Conservation (phyloP, 441 rosid genomes). For the Erysimum pusillum region DNA sequence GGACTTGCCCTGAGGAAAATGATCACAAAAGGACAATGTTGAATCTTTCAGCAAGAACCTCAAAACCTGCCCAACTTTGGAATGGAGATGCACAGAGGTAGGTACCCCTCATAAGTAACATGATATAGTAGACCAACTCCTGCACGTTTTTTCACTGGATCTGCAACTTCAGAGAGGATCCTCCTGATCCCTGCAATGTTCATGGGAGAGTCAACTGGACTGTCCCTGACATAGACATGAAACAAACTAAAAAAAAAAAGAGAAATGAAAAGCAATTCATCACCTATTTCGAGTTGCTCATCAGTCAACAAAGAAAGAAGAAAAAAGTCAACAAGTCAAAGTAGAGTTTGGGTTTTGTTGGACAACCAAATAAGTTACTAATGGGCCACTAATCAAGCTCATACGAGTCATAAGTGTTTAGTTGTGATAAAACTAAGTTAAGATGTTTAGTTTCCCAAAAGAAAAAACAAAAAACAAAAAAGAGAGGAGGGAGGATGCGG, state of each 20-base stretch:
- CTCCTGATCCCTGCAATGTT: constrained; percentile 68
- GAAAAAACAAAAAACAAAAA: too few relatives aligned
- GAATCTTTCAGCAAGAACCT: constrained; percentile 61
- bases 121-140: constrained; percentile 70
- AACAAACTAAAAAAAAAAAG: too few relatives aligned
- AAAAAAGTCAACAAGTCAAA: too few relatives aligned
- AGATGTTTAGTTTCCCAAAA: too few relatives aligned
- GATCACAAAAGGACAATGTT: constrained; percentile 57
- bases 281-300: constrained; percentile 72
- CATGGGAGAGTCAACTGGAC: constrained; percentile 29
- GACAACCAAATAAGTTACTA: too few relatives aligned
- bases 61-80: constrained; percentile 69
- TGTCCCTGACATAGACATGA: constrained; percentile 10
- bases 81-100: constrained; percentile 69
- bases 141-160: constrained; percentile 60
- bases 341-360: too few relatives aligned
- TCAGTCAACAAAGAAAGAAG: too few relatives aligned
- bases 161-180: constrained; percentile 69
- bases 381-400: too few relatives aligned
- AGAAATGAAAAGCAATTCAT: constrained; percentile 31
- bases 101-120: constrained; percentile 73
- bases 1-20: constrained; percentile 65
- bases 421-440: too few relatives aligned
- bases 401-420: too few relatives aligned
- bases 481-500: constrained; percentile 15